phyloP scores from a whole-genome alignment of 23 red algal genomes.

The Chondrus crispus region DNA sequence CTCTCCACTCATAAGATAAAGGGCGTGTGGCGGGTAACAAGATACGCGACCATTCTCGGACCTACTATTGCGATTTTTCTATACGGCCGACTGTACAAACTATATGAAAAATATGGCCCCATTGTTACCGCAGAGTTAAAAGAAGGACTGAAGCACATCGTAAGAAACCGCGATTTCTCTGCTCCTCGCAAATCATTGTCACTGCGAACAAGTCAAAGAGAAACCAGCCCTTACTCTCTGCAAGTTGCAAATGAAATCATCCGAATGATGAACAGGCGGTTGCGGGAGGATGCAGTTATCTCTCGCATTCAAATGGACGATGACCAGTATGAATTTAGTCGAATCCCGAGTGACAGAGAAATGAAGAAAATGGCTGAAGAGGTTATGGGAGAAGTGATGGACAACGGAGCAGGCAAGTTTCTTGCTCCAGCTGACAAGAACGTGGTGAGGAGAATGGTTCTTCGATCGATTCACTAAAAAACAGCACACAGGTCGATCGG shows the following conservation, averaged over 20 bases:
- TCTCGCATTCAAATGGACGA: constrained; percentile 68
- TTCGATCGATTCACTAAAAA: background rate
- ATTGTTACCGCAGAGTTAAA: background rate
- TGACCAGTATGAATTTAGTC: constrained; percentile 45
- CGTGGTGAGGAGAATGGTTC: constrained; percentile 9
- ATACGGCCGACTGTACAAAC: background rate
- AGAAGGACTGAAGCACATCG: background rate
- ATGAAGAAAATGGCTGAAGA: background rate
- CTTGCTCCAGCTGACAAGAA: constrained; percentile 25
- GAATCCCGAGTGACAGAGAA: background rate
- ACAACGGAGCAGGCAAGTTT: background rate
- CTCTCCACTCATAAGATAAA: no score
- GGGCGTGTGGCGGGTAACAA: constrained; percentile 48
- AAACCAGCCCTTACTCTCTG: background rate
- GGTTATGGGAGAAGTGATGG: constrained; percentile 9
- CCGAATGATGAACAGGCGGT: constrained; percentile 11
- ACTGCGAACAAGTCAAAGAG: background rate
- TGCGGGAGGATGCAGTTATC: constrained; percentile 37
- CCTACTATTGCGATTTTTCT: constrained; percentile 41
- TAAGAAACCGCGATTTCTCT: no score
- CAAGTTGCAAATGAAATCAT: constrained; percentile 43
- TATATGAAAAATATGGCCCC: constrained; percentile 24
- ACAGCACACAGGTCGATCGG: no score
- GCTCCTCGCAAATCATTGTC: background rate
- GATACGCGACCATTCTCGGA: constrained; percentile 18